Evolutionary conservation across 2,329 filamentous ascomycete species (phyloP).

Genomic region (Cladosporium sp.): DNA sequence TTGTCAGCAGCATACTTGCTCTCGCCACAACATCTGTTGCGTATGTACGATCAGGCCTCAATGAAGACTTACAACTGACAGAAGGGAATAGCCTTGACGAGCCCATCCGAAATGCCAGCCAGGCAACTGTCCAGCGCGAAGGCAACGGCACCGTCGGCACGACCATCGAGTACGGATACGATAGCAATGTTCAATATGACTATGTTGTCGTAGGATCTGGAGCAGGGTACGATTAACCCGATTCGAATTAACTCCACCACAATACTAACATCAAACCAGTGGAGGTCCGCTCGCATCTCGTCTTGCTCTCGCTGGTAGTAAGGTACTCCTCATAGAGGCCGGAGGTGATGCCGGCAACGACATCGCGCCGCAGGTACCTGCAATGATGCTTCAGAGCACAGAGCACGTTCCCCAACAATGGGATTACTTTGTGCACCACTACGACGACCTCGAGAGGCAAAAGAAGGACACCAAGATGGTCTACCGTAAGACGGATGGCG

Average conservation of each 20-base stretch:
- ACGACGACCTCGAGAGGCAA: slow-evolving; percentile 55
- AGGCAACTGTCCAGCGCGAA: neutral
- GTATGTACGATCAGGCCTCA: neutral
- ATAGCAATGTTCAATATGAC: slow-evolving; percentile 48
- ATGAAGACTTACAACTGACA: neutral
- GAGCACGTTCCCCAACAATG: slow-evolving; percentile 59
- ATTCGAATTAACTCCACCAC: neutral
- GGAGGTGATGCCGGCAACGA: slow-evolving; percentile 59
- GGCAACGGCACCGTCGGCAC: neutral
- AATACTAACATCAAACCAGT: slow-evolving; percentile 29
- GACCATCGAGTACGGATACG: slow-evolving; percentile 11
- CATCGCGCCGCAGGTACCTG: slow-evolving; percentile 55
- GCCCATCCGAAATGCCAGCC: neutral
- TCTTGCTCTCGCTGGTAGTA: slow-evolving; percentile 60
- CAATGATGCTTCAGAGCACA: slow-evolving; percentile 54
- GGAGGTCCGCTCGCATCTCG: slow-evolving; percentile 60
- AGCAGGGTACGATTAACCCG: slow-evolving; percentile 41
- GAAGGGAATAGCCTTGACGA: neutral
- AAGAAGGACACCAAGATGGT: slow-evolving; percentile 60
- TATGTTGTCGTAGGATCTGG: slow-evolving; percentile 65
- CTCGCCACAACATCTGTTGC: neutral
- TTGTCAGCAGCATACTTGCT: neutral
- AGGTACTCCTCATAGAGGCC: slow-evolving; percentile 62
- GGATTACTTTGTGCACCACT: slow-evolving; percentile 66
- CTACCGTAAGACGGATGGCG: slow-evolving; percentile 54